Evolutionary conservation across 139 green algal species (phyloP), one percentile per base, ranked within the genome.

Genomic region (Ettlia oleoabundans): DNA sequence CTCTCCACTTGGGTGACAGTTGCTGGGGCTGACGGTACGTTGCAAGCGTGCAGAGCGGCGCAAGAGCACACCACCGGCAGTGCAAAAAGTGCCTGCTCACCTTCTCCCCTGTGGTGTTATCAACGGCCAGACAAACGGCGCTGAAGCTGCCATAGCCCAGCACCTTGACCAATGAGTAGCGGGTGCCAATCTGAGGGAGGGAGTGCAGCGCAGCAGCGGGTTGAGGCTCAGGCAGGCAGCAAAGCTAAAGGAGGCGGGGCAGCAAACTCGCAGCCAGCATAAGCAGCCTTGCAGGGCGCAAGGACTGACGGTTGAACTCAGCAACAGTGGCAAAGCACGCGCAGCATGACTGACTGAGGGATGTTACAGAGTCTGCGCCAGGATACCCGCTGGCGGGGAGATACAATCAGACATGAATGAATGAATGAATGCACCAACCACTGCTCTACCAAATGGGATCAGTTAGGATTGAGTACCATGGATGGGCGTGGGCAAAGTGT

Each of bases 81-180:
- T n/a, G n/a, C n/a, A n/a, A n/a, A n/a, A n/a, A n/a, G n/a, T n/a
- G n/a, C n/a, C n/a, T n/a, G n/a, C 88, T 24, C 74, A 91, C 92
- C 85, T 90, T 81, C 43, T 94, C 88, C 7, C 77, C 78, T 10
- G 88, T 91, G 21, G 86, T 64, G 7, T 63, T 89, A 81, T 96
- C 93, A 0, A 66, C 18, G 4, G 94, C 94, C 43, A 94, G 69
- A 75, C 87, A 93, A 1, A 98, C 95, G 6, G 71, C 80, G 2
- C 85, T 92, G 80, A 95, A 98, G 35, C 83, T 92, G 4, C 95
- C 95, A 26, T 80, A 83, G 15, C 95, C 95, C 53, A 98, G 79
- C 6, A 93, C 64, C 10, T 82, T 82, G 8, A 86, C 7, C 5
- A 97, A 70, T 26, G 84, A 72, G 70, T 97, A 97, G 2, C 93